Percentiles rank a stretch among this genome's conserved stretches.
Evolutionary conservation across 257 asterid genomes (phyloP).

Genomic region (Nicotiana otophora): DNA sequence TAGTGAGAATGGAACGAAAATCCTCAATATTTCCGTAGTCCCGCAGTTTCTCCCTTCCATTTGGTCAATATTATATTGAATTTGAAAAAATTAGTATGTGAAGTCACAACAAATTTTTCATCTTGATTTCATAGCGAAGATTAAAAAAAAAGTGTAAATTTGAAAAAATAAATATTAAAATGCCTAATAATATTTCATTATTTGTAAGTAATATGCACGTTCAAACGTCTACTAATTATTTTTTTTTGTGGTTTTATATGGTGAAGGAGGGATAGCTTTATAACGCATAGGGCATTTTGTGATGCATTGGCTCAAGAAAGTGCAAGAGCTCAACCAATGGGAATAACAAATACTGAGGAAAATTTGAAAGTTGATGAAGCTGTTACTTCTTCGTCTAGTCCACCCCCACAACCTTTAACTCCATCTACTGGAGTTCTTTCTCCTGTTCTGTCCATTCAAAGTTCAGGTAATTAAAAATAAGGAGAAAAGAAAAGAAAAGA

Average conservation of each 20-base stretch:
- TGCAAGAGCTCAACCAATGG: slow-evolving; percentile 27
- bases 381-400: slow-evolving; percentile 40
- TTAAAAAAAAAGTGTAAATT: too few relatives aligned
- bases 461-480: slow-evolving; percentile 49
- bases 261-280: slow-evolving; percentile 82
- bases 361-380: slow-evolving; percentile 22
- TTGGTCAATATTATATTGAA: too few relatives aligned
- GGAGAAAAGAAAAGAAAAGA: not conserved
- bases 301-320: slow-evolving; percentile 91
- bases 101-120: too few relatives aligned
- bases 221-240: not conserved
- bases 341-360: slow-evolving; percentile 20
- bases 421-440: slow-evolving; percentile 74
- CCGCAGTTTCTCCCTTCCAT: too few relatives aligned
- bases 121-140: too few relatives aligned
- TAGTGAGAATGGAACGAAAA: too few relatives aligned
- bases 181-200: too few relatives aligned
- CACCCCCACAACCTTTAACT: slow-evolving; percentile 87
- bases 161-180: too few relatives aligned
- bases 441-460: slow-evolving; percentile 84
- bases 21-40: too few relatives aligned
- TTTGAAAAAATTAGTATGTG: too few relatives aligned
- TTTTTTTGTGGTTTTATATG: not conserved
- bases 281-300: slow-evolving; percentile 86
- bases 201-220: too few relatives aligned